Percentiles rank a stretch among this genome's conserved stretches.
Conservation (phyloP, 306 rosid genomes). For the Fagus crenata region DNA sequence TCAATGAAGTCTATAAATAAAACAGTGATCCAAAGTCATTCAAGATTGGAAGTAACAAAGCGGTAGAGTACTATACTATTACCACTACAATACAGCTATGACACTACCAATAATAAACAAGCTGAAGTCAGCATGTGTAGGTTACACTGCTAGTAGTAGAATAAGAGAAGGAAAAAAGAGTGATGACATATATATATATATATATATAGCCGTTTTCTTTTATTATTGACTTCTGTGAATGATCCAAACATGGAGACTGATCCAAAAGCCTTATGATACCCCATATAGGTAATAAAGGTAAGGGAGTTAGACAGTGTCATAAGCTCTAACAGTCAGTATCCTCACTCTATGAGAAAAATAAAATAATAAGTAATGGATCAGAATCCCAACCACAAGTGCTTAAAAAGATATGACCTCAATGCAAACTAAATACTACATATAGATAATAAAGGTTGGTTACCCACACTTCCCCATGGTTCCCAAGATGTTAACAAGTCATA, state of each 20-base stretch:
- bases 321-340: constrained; percentile 36
- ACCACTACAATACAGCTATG: neutral
- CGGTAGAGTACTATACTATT: neutral
- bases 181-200: too few species aligned
- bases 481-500: constrained; percentile 40
- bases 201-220: constrained; percentile 24
- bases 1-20: too few species aligned
- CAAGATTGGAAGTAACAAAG: neutral
- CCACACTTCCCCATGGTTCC: constrained; percentile 39
- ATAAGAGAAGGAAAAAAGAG: neutral
- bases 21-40: neutral
- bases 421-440: constrained; percentile 36
- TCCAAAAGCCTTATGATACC: constrained; percentile 36
- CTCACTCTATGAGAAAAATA: constrained; percentile 27
- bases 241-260: constrained; percentile 42
- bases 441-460: constrained; percentile 29
- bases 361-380: neutral
- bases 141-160: neutral
- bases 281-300: constrained; percentile 37
- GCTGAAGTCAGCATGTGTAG: constrained; percentile 13
- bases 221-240: constrained; percentile 38
- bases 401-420: constrained; percentile 42
- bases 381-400: constrained; percentile 27
- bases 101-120: neutral
- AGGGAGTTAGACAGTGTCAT: constrained; percentile 30